phyloP scores from a whole-genome alignment of 495 filamentous ascomycete species.

The Hyaloscypha finlandica region DNA sequence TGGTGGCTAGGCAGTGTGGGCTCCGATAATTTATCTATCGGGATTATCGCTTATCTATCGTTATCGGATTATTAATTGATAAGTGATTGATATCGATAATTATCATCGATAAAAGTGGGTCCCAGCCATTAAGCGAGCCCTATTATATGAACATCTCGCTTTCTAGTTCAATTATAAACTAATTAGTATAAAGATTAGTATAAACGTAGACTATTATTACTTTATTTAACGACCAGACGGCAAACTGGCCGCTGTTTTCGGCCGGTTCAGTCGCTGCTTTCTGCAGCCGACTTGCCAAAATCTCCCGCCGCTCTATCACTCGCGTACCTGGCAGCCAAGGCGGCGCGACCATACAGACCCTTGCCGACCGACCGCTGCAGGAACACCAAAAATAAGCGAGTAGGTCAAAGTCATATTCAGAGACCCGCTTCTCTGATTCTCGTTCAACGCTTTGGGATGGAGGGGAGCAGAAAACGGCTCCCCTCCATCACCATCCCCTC shows the following conservation, averaged over 20 bases:
- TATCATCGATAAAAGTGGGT: no score
- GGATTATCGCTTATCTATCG: no score
- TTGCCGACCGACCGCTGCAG: not conserved
- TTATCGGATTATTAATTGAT: no score
- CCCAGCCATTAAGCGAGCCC: no score
- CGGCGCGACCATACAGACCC: not conserved
- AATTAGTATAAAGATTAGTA: no score
- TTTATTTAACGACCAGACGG: not conserved
- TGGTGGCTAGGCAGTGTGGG: no score
- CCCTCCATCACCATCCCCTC: constrained; percentile 1
- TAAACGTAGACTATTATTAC: no score
- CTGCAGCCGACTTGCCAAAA: not conserved
- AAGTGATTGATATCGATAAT: no score
- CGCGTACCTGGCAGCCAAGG: not conserved
- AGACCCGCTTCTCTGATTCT: not conserved
- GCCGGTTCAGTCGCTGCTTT: not conserved
- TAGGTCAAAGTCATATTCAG: no score
- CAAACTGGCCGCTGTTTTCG: not conserved
- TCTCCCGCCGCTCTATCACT: not conserved
- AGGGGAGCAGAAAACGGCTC: constrained; percentile 18
- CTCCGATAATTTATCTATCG: no score
- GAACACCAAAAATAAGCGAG: not conserved
- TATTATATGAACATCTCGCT: no score
- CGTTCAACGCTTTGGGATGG: constrained; percentile 18
- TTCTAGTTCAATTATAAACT: no score